phyloP scores from a whole-genome alignment of 2,329 filamentous ascomycete genomes.

The Pestalotiopsis sp. region DNA sequence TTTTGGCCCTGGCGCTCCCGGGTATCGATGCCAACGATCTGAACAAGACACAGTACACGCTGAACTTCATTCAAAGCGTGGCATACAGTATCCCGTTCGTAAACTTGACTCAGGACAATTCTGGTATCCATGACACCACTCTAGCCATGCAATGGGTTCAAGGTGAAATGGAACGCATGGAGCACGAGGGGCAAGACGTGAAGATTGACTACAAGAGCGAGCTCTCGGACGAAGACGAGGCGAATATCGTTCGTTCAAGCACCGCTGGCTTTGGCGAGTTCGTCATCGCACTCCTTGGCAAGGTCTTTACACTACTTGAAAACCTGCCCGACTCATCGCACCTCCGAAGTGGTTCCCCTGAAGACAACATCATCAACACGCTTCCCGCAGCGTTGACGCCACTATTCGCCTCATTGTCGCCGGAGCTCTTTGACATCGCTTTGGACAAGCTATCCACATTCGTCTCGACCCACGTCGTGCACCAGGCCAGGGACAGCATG shows the following conservation, averaged over 20 bases:
- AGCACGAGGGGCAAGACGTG: conserved; percentile 81
- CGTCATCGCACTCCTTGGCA: conserved; percentile 84
- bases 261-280: conserved; percentile 95
- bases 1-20: conserved; percentile 89
- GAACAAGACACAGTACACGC: conserved; percentile 91
- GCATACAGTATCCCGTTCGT: conserved; percentile 95
- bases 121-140: conserved; percentile 71
- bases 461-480: conserved; percentile 90
- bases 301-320: conserved; percentile 93
- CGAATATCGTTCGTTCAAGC: conserved; percentile 86
- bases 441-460: conserved; percentile 92
- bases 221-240: conserved; percentile 84
- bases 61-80: conserved; percentile 93
- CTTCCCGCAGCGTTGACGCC: conserved; percentile 90
- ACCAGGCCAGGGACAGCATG: conserved; percentile 96
- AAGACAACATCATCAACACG: conserved; percentile 96
- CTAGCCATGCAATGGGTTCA: conserved; percentile 93
- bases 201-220: conserved; percentile 84
- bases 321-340: conserved; percentile 91
- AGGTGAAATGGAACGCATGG: conserved; percentile 91
- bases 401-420: conserved; percentile 85
- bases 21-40: conserved; percentile 98
- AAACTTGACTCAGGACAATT: conserved; percentile 72
- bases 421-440: conserved; percentile 89
- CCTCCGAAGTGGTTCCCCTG: conserved; percentile 86